Conservation (phyloP, 1,284 basidiomycete genomes). For the Rugosomyces carneus region DNA sequence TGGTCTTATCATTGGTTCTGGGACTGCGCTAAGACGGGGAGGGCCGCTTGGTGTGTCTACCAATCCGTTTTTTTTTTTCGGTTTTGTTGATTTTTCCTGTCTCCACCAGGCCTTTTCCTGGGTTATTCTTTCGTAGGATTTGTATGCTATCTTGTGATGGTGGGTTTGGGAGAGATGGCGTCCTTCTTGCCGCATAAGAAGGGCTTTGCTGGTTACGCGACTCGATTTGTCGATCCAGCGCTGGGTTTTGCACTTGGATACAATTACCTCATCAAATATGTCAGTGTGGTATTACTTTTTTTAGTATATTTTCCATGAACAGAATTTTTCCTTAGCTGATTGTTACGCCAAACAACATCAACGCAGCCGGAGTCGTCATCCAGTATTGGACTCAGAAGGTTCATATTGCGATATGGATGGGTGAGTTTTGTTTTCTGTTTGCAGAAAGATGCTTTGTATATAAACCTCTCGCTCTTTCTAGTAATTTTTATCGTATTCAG, state of each 20-base stretch:
- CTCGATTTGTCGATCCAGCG: slow-evolving; percentile 47
- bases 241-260: slow-evolving; percentile 48
- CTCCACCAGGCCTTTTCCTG: slow-evolving; percentile 34
- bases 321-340: slow-evolving; percentile 27
- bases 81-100: background rate
- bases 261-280: slow-evolving; percentile 46
- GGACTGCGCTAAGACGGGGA: slow-evolving; percentile 47
- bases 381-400: slow-evolving; percentile 54
- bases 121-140: slow-evolving; percentile 51
- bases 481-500: slow-evolving; percentile 54
- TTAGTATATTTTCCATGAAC: background rate
- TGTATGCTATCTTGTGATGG: slow-evolving; percentile 50
- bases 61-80: background rate
- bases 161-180: slow-evolving; percentile 48
- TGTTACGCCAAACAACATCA: slow-evolving; percentile 46
- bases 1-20: slow-evolving; percentile 71
- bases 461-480: slow-evolving; percentile 16
- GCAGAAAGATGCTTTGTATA: slow-evolving; percentile 1
- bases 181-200: slow-evolving; percentile 50
- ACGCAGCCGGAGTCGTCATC: slow-evolving; percentile 56
- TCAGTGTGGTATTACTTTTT: slow-evolving; percentile 15
- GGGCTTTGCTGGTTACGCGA: slow-evolving; percentile 49
- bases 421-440: slow-evolving; percentile 29
- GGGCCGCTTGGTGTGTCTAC: slow-evolving; percentile 40
- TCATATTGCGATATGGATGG: slow-evolving; percentile 55